Evolutionary conservation across 176 grass and related monocot genomes (phyloP).

Genomic region (Otatea glauca): DNA sequence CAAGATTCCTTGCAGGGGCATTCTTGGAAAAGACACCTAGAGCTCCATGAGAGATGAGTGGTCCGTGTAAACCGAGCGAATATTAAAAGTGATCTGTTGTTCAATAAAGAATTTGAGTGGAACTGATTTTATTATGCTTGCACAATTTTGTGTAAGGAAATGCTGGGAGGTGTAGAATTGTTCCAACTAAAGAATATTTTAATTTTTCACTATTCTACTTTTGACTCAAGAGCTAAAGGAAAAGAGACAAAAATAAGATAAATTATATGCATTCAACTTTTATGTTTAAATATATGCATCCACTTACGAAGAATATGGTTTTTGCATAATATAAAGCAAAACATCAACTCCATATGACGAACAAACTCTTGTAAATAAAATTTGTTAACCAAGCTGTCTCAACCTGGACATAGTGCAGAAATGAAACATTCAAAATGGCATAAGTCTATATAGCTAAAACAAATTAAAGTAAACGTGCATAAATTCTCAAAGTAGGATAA

Average conservation of each 20-base stretch:
- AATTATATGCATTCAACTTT: background rate
- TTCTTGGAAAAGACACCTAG: background rate
- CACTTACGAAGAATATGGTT: background rate
- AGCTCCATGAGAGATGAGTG: slow-evolving; percentile 5
- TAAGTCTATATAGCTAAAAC: too few species aligned
- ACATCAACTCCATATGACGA: too few species aligned
- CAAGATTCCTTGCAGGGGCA: slow-evolving; percentile 49
- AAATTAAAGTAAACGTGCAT: too few species aligned
- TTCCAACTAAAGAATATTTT: background rate
- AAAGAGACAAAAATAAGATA: background rate
- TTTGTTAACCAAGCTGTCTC: background rate
- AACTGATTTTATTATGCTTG: background rate
- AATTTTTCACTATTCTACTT: background rate
- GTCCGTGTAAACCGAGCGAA: background rate
- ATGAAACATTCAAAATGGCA: background rate
- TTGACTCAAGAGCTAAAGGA: background rate
- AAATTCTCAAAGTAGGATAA: fast-evolving
- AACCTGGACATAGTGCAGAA: background rate
- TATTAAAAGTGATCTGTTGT: slow-evolving; percentile 48
- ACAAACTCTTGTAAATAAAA: background rate
- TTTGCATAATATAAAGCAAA: background rate
- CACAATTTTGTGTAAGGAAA: background rate
- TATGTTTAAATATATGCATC: background rate
- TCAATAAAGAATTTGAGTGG: background rate
- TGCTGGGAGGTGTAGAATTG: background rate